These are phyloP conservation scores for Paecilomyces fulvus DNA, from an alignment of 2,329 filamentous ascomycete species.

Conservation along the genomic window DNA sequence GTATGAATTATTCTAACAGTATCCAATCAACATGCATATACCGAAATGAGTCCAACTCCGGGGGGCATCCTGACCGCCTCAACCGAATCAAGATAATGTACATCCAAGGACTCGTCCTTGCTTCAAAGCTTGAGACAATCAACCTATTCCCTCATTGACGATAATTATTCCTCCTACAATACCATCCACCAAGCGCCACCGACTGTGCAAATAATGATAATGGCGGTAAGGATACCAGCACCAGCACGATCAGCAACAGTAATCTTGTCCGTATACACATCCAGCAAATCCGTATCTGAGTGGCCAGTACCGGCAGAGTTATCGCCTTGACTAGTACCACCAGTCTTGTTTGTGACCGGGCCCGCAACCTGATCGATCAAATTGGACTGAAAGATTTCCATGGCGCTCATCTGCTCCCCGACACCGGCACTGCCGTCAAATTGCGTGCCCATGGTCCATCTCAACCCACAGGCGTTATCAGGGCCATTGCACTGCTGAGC, in stretches of 20 bases:
- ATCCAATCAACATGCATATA: background rate
- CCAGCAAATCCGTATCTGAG: background rate
- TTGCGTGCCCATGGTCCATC: conserved; percentile 25
- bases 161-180: background rate
- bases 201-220: conserved; percentile 11
- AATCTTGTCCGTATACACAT: conserved; percentile 1
- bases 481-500: conserved; percentile 46
- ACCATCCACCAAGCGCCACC: conserved; percentile 17
- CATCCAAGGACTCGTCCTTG: no score
- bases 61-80: background rate
- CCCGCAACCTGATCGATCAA: conserved; percentile 12
- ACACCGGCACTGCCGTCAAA: conserved; percentile 30
- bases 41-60: background rate
- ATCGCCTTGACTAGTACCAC: background rate
- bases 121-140: no score
- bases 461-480: conserved; percentile 33
- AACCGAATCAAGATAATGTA: background rate
- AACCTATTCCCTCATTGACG: no score
- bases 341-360: conserved; percentile 4
- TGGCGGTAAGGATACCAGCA: conserved; percentile 15
- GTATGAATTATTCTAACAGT: background rate
- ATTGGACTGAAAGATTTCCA: background rate
- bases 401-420: conserved; percentile 30
- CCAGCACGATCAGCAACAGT: conserved; percentile 15
- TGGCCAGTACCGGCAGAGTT: background rate